phyloP scores from a whole-genome alignment of 805 yeast species.

The Groenewaldozyma tartarivorans region DNA sequence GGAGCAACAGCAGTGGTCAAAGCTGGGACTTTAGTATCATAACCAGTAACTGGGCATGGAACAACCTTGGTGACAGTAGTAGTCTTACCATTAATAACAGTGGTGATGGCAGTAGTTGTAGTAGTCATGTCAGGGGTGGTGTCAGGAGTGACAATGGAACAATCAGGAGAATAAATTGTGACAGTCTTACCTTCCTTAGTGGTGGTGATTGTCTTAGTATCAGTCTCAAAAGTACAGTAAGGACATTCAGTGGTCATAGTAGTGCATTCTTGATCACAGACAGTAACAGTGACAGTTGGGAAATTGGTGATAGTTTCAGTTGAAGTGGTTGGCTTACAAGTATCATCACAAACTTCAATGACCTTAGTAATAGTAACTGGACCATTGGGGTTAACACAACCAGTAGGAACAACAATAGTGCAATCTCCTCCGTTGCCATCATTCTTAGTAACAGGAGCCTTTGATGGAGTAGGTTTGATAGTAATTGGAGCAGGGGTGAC shows the following conservation, averaged over 20 bases:
- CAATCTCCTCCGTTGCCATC: not conserved
- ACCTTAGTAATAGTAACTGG: slow-evolving; percentile 4
- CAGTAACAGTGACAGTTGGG: slow-evolving; percentile 9
- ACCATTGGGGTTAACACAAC: slow-evolving; percentile 4
- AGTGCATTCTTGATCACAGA: slow-evolving; percentile 3
- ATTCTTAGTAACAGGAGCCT: not conserved
- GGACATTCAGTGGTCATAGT: slow-evolving; percentile 7
- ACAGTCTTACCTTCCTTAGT: slow-evolving; percentile 1
- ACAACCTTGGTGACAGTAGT: not conserved
- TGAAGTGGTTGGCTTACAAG: slow-evolving; percentile 5
- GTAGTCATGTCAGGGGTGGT: slow-evolving; percentile 4
- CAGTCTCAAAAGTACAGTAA: slow-evolving; percentile 6
- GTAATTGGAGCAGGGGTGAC: not conserved
- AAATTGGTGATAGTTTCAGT: slow-evolving; percentile 2
- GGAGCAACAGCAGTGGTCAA: slow-evolving; percentile 1
- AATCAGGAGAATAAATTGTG: slow-evolving; percentile 7
- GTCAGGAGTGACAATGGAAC: slow-evolving; percentile 3
- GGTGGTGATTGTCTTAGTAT: slow-evolving; percentile 1
- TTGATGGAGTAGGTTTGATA: not conserved
- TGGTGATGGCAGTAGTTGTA: slow-evolving; percentile 1
- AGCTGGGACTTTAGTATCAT: not conserved
- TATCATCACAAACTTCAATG: slow-evolving; percentile 6
- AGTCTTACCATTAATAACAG: not conserved
- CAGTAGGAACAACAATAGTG: slow-evolving; percentile 5
- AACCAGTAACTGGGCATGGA: not conserved